phyloP scores from a whole-genome alignment of 225 moss, liverwort and hornwort genomes.

The Ulota crispa region DNA sequence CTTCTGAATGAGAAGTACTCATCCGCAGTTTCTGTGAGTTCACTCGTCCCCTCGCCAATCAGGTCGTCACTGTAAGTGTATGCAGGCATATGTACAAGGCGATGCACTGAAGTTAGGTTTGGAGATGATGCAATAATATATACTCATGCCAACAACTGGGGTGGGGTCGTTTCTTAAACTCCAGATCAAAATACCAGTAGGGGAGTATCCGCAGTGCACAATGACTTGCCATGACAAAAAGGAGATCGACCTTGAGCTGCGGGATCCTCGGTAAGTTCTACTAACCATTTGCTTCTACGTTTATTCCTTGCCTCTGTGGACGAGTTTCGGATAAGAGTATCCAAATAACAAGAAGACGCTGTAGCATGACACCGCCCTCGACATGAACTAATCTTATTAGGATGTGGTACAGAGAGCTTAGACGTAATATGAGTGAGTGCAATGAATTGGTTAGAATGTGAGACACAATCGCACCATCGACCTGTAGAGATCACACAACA shows the following conservation, averaged over 20 bases:
- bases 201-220: conserved; percentile 78
- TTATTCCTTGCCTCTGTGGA: too few species aligned
- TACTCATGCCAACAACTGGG: too few species aligned
- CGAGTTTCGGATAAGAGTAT: background rate
- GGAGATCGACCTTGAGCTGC: conserved; percentile 72
- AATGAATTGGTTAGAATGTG: too few species aligned
- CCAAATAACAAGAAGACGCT: background rate
- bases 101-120: too few species aligned
- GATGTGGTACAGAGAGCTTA: too few species aligned
- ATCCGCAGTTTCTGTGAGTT: conserved; percentile 66
- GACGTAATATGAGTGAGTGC: too few species aligned
- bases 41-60: background rate
- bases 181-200: conserved; percentile 91
- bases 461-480: too few species aligned
- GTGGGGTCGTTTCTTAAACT: conserved; percentile 8
- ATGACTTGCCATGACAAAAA: conserved; percentile 72
- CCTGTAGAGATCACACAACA: too few species aligned
- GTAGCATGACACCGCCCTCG: too few species aligned
- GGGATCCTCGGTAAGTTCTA: conserved; percentile 71
- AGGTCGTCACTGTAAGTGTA: background rate
- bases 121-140: too few species aligned
- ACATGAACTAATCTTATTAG: too few species aligned
- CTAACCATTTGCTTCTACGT: background rate
- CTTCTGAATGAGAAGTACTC: conserved; percentile 75
- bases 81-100: too few species aligned